These are phyloP conservation scores for Firmiana major DNA, from an alignment of 345 rosid genomes.

Conservation along the genomic window DNA sequence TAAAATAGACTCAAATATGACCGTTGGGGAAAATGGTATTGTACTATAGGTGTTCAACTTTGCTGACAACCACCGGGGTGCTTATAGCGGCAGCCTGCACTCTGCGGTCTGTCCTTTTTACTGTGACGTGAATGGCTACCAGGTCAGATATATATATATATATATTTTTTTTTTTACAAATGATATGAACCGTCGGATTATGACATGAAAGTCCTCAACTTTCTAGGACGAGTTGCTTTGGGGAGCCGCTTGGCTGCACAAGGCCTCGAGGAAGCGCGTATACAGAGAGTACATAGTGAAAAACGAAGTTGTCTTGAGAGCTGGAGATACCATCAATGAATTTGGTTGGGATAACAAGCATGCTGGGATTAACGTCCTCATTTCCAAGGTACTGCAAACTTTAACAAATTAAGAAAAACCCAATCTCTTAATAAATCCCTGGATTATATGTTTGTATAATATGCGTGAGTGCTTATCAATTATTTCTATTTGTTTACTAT, in stretches of 20 bases:
- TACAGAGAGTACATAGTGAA: conserved; percentile 77
- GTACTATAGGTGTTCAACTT: conserved; percentile 73
- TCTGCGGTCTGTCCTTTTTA: conserved; percentile 91
- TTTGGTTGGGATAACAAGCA: conserved; percentile 98
- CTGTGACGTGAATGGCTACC: conserved; percentile 90
- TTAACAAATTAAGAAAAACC: background rate
- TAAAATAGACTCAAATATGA: conserved; percentile 1
- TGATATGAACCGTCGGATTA: conserved; percentile 19
- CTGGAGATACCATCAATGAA: conserved; percentile 84
- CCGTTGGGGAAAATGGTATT: conserved; percentile 19
- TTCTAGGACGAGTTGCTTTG: conserved; percentile 88
- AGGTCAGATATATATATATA: conserved; percentile 35
- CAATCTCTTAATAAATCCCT: conserved; percentile 4
- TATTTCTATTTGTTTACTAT: too few species aligned
- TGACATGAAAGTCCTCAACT: background rate
- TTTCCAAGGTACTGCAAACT: conserved; percentile 62
- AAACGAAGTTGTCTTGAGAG: conserved; percentile 78
- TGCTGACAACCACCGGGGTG: conserved; percentile 84
- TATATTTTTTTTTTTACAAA: too few species aligned
- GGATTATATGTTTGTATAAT: background rate
- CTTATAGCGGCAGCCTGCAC: conserved; percentile 67
- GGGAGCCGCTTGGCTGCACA: conserved; percentile 97
- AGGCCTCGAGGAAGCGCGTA: conserved; percentile 65
- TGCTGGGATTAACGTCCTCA: conserved; percentile 89
- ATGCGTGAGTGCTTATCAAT: background rate